Percentiles rank a stretch among this genome's conserved stretches.
Conservation (phyloP, 352 stramenopile species). For the Globisporangium emineosum region DNA sequence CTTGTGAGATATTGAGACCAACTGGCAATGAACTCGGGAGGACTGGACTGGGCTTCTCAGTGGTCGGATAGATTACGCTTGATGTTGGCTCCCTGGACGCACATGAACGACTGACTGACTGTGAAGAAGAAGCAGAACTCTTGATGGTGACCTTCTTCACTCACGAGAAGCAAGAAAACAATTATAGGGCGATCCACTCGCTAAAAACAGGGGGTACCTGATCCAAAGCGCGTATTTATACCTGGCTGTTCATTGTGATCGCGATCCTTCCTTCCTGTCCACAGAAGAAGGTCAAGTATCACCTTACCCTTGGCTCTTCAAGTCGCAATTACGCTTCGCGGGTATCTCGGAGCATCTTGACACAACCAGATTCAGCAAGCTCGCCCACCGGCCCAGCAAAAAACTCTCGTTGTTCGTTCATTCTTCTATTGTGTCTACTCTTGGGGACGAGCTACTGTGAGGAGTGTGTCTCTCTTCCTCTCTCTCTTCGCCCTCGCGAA, state of each 20-base stretch:
- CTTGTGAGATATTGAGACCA: too few species aligned
- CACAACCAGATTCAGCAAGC: too few species aligned
- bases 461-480: too few species aligned
- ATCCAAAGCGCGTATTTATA: constrained; percentile 5
- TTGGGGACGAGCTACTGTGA: background rate
- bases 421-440: constrained; percentile 13
- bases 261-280: background rate
- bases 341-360: too few species aligned
- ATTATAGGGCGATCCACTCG: constrained; percentile 2
- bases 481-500: background rate
- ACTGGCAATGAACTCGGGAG: too few species aligned
- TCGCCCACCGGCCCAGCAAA: too few species aligned
- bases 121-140: too few species aligned
- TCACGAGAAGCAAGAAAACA: background rate
- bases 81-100: background rate
- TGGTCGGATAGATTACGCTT: background rate
- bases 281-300: background rate
- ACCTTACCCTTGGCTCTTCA: background rate
- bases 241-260: background rate
- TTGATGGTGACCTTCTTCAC: too few species aligned
- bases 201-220: too few species aligned
- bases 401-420: background rate
- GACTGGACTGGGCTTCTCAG: background rate
- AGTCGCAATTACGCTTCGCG: too few species aligned
- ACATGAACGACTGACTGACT: constrained; percentile 4